Evolutionary conservation across 495 filamentous ascomycete species (phyloP), one percentile per base, ranked within the genome.

Genomic region (Lineolata rhizophorae): DNA sequence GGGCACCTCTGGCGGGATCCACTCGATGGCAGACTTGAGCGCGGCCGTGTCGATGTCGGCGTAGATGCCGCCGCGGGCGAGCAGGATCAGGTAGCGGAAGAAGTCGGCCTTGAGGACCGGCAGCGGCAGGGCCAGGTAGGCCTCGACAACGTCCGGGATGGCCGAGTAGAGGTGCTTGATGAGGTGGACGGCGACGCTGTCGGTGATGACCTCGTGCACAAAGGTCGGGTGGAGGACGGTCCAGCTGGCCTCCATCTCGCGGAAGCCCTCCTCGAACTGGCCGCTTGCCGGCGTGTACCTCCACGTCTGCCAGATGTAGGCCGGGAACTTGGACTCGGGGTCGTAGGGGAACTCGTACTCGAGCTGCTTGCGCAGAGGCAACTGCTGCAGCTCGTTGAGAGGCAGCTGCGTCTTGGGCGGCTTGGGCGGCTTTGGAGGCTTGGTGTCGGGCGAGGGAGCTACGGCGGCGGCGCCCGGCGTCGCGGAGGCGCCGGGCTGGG

Each of bases 251-350:
- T 97, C 87, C 34, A 76, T 58, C 18, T 68, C 64, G 29, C 90
- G 71, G 29, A 91, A 78, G 4, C 58, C 54, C 38, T 77, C 68
- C 3, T 49, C 52, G 46, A 97, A 97, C 37, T 79, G 67, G 32
- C 67, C 60, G n/a, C 76, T 76, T 1, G 72, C 64, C 1, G 90
- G 87, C 1, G 71, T 76, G 49, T 74, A 78, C 54, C 90, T 93
- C 87, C 87, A 97, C 24, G 87, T 97, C 58, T 97, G 87, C 87
- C 87, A 97, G 38, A 97, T 90, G 54, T 91, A 97, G 18, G 82
- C 84, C 0, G 87, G 87, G 52, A 97, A 97, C 50, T 80, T 84
- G 35, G 58, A 50, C 39, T 80, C 70, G 29, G 83, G 64, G 41
- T 90, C 73, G 56, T 95, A 97, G 9, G 84, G 82, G 48, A 85